Base-by-base conservation (phyloP, 2,329 filamentous ascomycete species). In the Venturia effusa region DNA sequence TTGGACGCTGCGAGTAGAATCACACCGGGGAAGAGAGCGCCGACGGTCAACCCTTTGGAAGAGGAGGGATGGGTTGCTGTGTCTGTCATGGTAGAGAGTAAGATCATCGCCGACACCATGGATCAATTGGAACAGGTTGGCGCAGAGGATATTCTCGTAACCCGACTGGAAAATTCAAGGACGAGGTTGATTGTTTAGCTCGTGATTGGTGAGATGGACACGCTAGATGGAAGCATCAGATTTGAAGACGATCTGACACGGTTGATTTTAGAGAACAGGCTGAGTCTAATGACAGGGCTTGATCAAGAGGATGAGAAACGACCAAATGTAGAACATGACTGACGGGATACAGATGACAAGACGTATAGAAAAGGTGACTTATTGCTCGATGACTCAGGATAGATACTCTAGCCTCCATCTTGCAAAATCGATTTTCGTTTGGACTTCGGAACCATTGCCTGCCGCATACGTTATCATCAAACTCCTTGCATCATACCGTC, bases 41-140 rank as follows among this genome's bases (percentile, higher is more conserved):
- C 94, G 2, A 97, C 93, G 1, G 83, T 97, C 69, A 97, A 89
- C n/a, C 81, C 88, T 19, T 81, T 99, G 3, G 93, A 97, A 69
- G 89, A 90, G 72, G 85, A 90, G 64, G 89, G 87, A 63, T 97
- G 93, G 93, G 91, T 97, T 41, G 92, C 93, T n/a, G 88, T 97
- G 67, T 90, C 86, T 73, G 87, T 87, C 61, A 97, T 97, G 93
- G 92, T 96, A 7, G 87, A 91, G 80, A 90, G 90, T 79, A 93
- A 90, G 79, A 83, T 84, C 71, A 88, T 96, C 71, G 92, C 92
- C 1, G 80, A 84, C 7, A 89, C 89, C 43, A 97, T 97, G 92
- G 92, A 97, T 74, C 83, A 90, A 69, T 74, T 96, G 72, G 86
- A 82, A 39, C 84, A 82, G 70, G 82, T 88, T 34, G 92, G 92